Evolutionary conservation across 768 basidiomycete genomes (phyloP), one percentile per base, ranked within the genome.

Genomic region (Pulveroboletus sp.): DNA sequence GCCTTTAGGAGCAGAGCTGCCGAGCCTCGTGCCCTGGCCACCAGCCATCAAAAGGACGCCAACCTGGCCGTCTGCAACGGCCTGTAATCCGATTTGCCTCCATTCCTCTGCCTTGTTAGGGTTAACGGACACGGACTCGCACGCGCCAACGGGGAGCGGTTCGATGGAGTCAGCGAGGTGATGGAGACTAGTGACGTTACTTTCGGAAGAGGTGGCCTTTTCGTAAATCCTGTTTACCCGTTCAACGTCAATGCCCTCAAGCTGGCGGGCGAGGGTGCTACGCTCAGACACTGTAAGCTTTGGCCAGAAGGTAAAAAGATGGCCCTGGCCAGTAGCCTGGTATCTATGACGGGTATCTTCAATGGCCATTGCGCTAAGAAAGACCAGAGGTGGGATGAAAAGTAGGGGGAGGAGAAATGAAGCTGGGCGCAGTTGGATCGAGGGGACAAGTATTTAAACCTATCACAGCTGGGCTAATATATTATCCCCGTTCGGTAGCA

Each of bases 41-140:
- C 96, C 96, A 8, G 96, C 96, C 89, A 99, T 91, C 58, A 99
- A 79, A 40, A 99, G 76, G 9, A 98, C 94, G n/a, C 85, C 96
- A 35, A 98, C 93, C 59, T 91, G 74, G 53, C 91, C 86, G 32
- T 78, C 70, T 15, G 84, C 78, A 62, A 97, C 82, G 41, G 95
- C 93, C 36, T 81, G 71, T 35, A 98, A 73, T 31, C 96, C 96
- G 39, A 78, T 75, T 11, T 71, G 63, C n/a, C 82, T 76, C 94
- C 94, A 98, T 68, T 82, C 78, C 11, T 67, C 66, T 49, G 79
- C 84, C 65, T 81, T 84, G 51, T 71, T 73, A 21, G 80, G 65
- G 43, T 73, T 66, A 15, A 74, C 74, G 17, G 78, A 70, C 11
- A 80, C 79, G 24, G 84, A 83, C 47, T 85, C 87, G 35, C 82